Conservation (phyloP, 2,329 filamentous ascomycete species). For the Talaromyces amestolkiae region DNA sequence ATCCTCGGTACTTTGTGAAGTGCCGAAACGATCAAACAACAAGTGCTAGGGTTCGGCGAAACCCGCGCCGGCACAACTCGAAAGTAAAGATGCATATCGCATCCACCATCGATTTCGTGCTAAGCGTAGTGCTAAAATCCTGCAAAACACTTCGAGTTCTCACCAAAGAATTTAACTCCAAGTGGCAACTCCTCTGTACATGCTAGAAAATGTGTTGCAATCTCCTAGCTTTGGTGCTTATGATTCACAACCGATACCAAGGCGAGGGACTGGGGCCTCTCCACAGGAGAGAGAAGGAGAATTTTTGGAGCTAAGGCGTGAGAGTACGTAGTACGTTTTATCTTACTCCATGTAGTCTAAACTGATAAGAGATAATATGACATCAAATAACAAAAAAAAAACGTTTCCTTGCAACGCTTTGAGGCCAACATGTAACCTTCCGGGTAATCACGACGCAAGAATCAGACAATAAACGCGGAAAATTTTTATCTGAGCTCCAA, state of each 20-base stretch:
- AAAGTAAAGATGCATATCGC: not conserved
- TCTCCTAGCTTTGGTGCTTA: not conserved
- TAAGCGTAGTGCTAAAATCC: not conserved
- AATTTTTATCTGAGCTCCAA: not conserved
- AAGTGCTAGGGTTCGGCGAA: not conserved
- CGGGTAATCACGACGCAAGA: not conserved
- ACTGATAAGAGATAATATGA: not conserved
- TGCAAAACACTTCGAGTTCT: not conserved
- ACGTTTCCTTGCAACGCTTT: not conserved
- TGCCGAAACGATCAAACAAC: not conserved
- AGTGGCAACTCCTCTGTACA: not conserved
- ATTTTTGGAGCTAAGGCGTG: not conserved
- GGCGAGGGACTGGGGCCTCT: not conserved
- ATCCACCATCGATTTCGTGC: not conserved
- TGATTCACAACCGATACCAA: not conserved
- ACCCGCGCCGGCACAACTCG: not conserved
- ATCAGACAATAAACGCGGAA: not conserved
- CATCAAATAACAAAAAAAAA: not conserved
- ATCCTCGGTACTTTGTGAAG: not conserved
- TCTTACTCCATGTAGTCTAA: not conserved
- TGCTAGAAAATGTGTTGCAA: not conserved
- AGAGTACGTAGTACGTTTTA: not conserved
- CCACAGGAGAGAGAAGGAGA: not conserved
- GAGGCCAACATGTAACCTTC: not conserved
- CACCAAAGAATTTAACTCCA: not conserved